phyloP scores from a whole-genome alignment of 805 yeast genomes.

The Candida awuae region DNA sequence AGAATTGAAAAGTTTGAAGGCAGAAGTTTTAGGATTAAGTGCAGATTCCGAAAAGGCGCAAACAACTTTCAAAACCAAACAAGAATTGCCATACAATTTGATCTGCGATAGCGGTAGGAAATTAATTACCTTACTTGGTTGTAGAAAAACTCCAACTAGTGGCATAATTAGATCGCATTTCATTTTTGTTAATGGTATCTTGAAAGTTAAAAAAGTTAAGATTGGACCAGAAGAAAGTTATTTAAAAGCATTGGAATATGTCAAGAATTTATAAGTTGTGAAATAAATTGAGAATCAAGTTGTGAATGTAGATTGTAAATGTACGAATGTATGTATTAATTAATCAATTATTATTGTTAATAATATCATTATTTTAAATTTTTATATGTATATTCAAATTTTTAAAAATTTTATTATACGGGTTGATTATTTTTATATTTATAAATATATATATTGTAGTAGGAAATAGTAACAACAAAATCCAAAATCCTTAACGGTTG shows the following conservation, averaged over 20 bases:
- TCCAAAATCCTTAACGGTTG: constrained; percentile 73
- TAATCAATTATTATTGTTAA: background rate
- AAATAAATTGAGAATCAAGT: background rate
- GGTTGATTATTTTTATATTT: background rate
- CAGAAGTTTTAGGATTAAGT: constrained; percentile 70
- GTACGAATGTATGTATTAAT: background rate
- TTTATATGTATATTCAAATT: background rate
- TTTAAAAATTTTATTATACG: background rate
- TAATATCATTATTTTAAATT: background rate
- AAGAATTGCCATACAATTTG: constrained; percentile 62
- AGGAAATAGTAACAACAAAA: background rate
- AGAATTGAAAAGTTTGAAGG: constrained; percentile 39
- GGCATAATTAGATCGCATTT: constrained; percentile 89
- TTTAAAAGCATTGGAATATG: constrained; percentile 49
- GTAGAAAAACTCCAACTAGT: constrained; percentile 56
- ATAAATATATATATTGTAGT: background rate
- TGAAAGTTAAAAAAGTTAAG: constrained; percentile 44
- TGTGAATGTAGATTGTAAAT: background rate
- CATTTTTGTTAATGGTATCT: constrained; percentile 73
- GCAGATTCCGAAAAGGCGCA: constrained; percentile 79
- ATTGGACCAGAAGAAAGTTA: constrained; percentile 56
- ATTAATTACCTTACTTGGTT: constrained; percentile 70
- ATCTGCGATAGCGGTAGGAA: constrained; percentile 68
- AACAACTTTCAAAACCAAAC: constrained; percentile 64
- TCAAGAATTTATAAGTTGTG: constrained; percentile 32